These are phyloP conservation scores for Fraxinus cuspidata DNA, from an alignment of 257 asterid species.

Conservation along the genomic window DNA sequence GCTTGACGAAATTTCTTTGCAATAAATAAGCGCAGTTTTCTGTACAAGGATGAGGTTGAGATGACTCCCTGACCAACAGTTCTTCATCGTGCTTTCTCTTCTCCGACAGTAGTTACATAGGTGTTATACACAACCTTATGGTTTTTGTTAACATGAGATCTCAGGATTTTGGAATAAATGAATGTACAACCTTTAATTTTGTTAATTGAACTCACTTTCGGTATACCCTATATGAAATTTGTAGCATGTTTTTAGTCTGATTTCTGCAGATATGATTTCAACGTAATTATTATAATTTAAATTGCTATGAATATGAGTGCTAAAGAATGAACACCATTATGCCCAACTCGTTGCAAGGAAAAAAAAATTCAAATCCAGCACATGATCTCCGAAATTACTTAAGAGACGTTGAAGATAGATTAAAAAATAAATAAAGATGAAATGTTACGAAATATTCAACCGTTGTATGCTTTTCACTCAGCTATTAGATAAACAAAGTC, in stretches of 20 bases:
- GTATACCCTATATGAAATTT: not conserved
- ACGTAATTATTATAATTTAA: not conserved
- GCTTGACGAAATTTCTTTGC: conserved; percentile 17
- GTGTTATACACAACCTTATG: not conserved
- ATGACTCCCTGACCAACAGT: not conserved
- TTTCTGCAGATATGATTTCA: not conserved
- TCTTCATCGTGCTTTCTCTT: not conserved
- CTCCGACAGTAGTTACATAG: not conserved
- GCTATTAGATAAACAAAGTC: not conserved
- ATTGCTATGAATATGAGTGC: not conserved
- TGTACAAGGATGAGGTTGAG: not conserved
- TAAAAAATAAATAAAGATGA: not conserved
- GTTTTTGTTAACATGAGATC: not conserved
- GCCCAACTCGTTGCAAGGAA: not conserved
- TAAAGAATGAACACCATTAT: not conserved
- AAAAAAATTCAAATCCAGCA: not conserved
- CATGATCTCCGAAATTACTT: not conserved
- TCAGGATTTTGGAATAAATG: not conserved
- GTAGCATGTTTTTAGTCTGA: not conserved
- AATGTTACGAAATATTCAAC: not conserved
- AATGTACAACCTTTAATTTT: not conserved
- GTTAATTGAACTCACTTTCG: not conserved
- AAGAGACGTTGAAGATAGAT: not conserved
- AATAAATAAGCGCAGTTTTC: not conserved
- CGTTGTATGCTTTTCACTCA: not conserved